These are phyloP conservation scores for Boletus reticuloceps DNA, from an alignment of 768 basidiomycete genomes.

Conservation along the genomic window DNA sequence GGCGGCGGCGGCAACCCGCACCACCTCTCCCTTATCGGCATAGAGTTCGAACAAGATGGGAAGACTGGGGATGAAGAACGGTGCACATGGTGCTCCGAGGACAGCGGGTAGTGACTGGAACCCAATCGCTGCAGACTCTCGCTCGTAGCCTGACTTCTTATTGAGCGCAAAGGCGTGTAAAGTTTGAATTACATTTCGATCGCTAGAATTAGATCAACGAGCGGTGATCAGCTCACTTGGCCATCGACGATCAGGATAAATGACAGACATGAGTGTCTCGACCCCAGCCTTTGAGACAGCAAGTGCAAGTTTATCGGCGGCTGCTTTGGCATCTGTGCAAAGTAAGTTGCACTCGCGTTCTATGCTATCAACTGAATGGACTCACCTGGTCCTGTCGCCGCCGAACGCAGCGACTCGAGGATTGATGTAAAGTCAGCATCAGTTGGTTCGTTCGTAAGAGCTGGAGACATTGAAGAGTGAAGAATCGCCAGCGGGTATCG, in stretches of 20 bases:
- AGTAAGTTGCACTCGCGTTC: slow-evolving; percentile 1
- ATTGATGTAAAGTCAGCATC: slow-evolving; percentile 42
- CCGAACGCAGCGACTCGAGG: slow-evolving; percentile 48
- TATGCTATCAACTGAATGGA: slow-evolving; percentile 1
- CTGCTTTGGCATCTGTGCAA: slow-evolving; percentile 74
- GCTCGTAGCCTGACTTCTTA: slow-evolving; percentile 85
- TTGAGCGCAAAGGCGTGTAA: slow-evolving; percentile 72
- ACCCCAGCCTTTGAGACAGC: slow-evolving; percentile 64
- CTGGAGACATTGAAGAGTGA: slow-evolving; percentile 48
- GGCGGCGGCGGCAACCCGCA: slow-evolving; percentile 73
- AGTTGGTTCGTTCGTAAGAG: slow-evolving; percentile 44
- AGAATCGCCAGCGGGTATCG: slow-evolving; percentile 18
- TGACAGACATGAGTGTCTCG: slow-evolving; percentile 55
- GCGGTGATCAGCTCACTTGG: slow-evolving; percentile 13
- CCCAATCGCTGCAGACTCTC: slow-evolving; percentile 82
- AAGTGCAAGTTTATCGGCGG: slow-evolving; percentile 76
- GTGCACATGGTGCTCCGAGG: slow-evolving; percentile 68
- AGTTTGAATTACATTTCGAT: slow-evolving; percentile 57
- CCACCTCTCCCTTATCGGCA: slow-evolving; percentile 93
- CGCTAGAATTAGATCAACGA: slow-evolving; percentile 37
- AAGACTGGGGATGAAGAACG: slow-evolving; percentile 74
- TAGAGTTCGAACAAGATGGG: slow-evolving; percentile 78
- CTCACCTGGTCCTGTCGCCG: slow-evolving; percentile 62
- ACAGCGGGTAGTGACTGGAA: slow-evolving; percentile 71
- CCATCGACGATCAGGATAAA: slow-evolving; percentile 2